phyloP scores from a whole-genome alignment of 1,284 basidiomycete genomes.

The Cryptococcus sp. region DNA sequence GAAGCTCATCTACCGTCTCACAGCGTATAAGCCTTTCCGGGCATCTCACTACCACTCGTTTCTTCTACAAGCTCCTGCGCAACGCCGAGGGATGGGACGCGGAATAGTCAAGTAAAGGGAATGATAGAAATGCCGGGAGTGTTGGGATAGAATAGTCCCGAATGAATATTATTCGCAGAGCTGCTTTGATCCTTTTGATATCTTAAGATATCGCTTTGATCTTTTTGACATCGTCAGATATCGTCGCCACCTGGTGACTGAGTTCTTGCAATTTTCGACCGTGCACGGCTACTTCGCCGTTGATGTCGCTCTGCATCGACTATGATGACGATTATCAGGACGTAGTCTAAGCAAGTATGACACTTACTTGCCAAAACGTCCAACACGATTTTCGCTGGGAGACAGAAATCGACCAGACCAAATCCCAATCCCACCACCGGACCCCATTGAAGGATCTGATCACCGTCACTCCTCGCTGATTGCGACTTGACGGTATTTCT shows the following conservation, averaged over 20 bases:
- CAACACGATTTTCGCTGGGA: no score
- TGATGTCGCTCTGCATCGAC: no score
- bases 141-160: not conserved
- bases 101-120: conserved; percentile 3
- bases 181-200: not conserved
- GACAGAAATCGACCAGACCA: no score
- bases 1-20: conserved; percentile 1
- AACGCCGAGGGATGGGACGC: conserved; percentile 53
- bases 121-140: not conserved
- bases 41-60: conserved; percentile 54
- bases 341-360: no score
- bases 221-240: not conserved
- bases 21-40: conserved; percentile 49
- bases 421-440: no score
- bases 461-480: no score
- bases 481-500: no score
- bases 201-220: not conserved
- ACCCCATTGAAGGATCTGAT: no score
- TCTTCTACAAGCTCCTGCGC: conserved; percentile 57
- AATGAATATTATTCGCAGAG: not conserved
- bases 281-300: no score
- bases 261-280: no score
- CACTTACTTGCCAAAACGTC: no score
- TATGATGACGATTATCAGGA: no score
- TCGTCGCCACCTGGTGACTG: not conserved